Evolutionary conservation across 768 basidiomycete genomes (phyloP).

Genomic region (Phlegmacium glaucopus): DNA sequence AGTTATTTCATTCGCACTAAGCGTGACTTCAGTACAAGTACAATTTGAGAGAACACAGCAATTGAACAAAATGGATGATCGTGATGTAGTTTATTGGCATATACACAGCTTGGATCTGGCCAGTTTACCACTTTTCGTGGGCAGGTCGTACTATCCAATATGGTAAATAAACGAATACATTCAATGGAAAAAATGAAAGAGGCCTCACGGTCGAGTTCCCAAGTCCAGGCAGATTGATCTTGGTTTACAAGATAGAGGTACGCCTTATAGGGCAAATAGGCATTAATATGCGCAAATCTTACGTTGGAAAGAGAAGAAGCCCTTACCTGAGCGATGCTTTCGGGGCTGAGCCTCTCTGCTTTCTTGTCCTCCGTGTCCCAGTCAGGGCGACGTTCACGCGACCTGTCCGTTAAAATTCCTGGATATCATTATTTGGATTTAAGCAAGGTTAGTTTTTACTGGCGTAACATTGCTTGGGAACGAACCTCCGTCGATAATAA

Average conservation of each 20-base stretch:
- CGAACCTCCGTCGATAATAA: conserved; percentile 66
- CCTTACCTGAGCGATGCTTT: conserved; percentile 66
- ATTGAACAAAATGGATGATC: no score
- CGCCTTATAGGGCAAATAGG: conserved; percentile 33
- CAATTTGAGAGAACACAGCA: no score
- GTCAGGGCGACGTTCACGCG: conserved; percentile 22
- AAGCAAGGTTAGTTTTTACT: background rate
- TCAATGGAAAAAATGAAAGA: background rate
- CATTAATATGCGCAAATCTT: background rate
- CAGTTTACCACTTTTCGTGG: conserved; percentile 43
- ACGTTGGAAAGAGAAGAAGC: no score
- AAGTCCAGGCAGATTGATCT: conserved; percentile 71
- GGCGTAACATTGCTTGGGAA: background rate
- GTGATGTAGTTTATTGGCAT: no score
- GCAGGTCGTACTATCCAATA: conserved; percentile 37
- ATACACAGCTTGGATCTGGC: no score
- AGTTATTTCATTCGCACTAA: no score
- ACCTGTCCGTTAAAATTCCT: conserved; percentile 37
- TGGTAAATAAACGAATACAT: background rate
- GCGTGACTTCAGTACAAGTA: no score
- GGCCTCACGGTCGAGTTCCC: conserved; percentile 73
- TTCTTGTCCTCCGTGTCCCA: conserved; percentile 46
- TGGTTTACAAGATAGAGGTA: conserved; percentile 67
- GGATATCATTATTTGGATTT: background rate
- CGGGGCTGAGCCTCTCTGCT: conserved; percentile 52